Percentiles rank a stretch among this genome's conserved stretches.
Conservation (phyloP, 2,329 filamentous ascomycete genomes). For the Penicillium sp. region DNA sequence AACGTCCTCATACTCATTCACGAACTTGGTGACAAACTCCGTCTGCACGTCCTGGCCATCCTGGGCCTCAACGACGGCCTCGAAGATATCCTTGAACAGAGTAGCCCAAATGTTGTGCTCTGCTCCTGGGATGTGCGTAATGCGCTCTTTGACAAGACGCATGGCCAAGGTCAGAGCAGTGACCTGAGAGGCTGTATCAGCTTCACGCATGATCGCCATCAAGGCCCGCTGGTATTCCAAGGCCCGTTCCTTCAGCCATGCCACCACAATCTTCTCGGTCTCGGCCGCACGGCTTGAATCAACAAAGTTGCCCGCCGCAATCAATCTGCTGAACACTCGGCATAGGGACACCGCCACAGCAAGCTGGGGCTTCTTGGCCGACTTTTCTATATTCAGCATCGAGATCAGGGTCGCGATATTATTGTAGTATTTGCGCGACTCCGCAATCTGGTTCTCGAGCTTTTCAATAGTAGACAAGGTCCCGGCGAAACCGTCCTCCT, state of each 20-base stretch:
- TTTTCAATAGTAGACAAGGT: conserved; percentile 63
- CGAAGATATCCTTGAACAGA: conserved; percentile 63
- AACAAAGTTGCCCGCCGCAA: conserved; percentile 67
- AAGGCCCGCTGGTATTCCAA: conserved; percentile 65
- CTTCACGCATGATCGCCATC: conserved; percentile 55
- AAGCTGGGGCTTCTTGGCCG: conserved; percentile 55
- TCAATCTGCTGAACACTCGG: conserved; percentile 75
- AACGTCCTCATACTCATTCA: conserved; percentile 77
- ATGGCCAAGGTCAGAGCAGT: conserved; percentile 75
- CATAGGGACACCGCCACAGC: conserved; percentile 76
- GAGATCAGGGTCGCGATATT: conserved; percentile 72
- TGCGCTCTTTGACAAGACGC: conserved; percentile 78
- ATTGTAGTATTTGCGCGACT: conserved; percentile 88
- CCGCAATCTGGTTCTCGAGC: conserved; percentile 74
- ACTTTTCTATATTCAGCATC: conserved; percentile 50
- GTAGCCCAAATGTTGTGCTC: conserved; percentile 67
- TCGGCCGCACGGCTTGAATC: conserved; percentile 63
- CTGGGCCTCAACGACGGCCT: conserved; percentile 55
- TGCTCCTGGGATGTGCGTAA: conserved; percentile 56
- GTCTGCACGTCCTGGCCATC: conserved; percentile 58
- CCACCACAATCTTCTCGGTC: conserved; percentile 67
- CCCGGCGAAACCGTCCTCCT: conserved; percentile 49
- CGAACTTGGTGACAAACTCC: conserved; percentile 72
- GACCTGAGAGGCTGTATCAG: conserved; percentile 56
- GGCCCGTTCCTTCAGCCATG: conserved; percentile 74